Conservation (phyloP, 805 yeast species). For the Schizosaccharomyces pombe region DNA sequence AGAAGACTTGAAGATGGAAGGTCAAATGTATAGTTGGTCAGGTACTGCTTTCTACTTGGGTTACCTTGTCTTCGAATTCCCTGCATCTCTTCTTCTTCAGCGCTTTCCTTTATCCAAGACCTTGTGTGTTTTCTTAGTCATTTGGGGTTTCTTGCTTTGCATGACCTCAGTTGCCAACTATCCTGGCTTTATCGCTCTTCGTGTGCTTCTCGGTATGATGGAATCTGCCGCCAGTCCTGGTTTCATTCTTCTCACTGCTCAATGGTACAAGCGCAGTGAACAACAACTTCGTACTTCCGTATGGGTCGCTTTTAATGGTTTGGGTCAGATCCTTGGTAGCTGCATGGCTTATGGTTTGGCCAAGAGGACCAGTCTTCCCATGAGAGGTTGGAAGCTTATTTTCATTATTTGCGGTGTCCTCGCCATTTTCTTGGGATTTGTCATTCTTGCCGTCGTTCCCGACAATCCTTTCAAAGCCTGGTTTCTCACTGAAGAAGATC, state of each 20-base stretch:
- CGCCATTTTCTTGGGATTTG: slow-evolving; percentile 28
- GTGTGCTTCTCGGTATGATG: slow-evolving; percentile 24
- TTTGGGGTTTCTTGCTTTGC: too few species aligned
- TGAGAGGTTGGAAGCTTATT: slow-evolving; percentile 29
- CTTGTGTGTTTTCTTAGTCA: slow-evolving; percentile 16
- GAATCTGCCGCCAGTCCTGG: slow-evolving; percentile 31
- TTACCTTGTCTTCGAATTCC: slow-evolving; percentile 24
- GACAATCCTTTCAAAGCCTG: too few species aligned
- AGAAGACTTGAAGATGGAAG: slow-evolving; percentile 18
- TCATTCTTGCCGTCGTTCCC: slow-evolving; percentile 22
- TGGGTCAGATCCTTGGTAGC: slow-evolving; percentile 25
- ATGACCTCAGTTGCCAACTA: slow-evolving; percentile 23
- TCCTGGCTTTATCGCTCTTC: slow-evolving; percentile 21
- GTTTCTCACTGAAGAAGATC: too few species aligned
- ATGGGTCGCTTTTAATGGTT: slow-evolving; percentile 16
- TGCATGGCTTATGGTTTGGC: slow-evolving; percentile 26
- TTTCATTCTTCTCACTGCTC: slow-evolving; percentile 31
- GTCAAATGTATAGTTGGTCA: slow-evolving; percentile 20
- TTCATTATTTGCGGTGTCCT: slow-evolving; percentile 37
- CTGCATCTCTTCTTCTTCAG: slow-evolving; percentile 22
- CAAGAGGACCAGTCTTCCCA: slow-evolving; percentile 15
- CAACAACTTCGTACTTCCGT: slow-evolving; percentile 30
- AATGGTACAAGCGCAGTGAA: slow-evolving; percentile 28
- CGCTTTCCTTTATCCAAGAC: slow-evolving; percentile 18
- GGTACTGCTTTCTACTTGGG: slow-evolving; percentile 24